Evolutionary conservation across 139 green algal genomes (phyloP).

Genomic region (Chlamydomonas applanata): DNA sequence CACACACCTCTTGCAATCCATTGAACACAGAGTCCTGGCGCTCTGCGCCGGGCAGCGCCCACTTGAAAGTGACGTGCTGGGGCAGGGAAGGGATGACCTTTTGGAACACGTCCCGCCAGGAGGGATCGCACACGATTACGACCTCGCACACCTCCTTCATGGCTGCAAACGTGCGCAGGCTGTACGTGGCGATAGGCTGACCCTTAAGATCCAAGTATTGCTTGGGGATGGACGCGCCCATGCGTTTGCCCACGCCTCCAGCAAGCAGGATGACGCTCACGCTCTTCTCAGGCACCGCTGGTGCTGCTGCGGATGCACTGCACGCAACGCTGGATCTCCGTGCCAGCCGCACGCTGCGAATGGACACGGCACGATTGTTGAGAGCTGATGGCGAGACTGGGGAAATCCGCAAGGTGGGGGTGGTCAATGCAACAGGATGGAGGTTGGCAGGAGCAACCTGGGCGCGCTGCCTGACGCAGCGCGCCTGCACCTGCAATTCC

Average conservation of each 20-base stretch:
- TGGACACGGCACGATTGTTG: no score
- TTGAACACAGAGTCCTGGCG: slow-evolving; percentile 94
- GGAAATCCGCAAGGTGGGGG: no score
- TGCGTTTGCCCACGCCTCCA: slow-evolving; percentile 93
- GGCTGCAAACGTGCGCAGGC: slow-evolving; percentile 75
- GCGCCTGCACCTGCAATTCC: no score
- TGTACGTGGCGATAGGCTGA: slow-evolving; percentile 83
- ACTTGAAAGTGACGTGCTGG: slow-evolving; percentile 57
- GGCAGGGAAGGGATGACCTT: slow-evolving; percentile 28
- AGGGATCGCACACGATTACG: slow-evolving; percentile 90
- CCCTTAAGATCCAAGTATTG: slow-evolving; percentile 92
- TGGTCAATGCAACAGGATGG: no score
- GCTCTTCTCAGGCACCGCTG: not conserved
- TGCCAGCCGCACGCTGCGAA: no score
- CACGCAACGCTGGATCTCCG: no score
- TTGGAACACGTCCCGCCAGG: slow-evolving; percentile 70
- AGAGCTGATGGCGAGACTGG: no score
- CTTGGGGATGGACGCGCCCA: slow-evolving; percentile 95
- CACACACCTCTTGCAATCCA: slow-evolving; percentile 60
- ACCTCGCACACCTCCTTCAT: slow-evolving; percentile 90
- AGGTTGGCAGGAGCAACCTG: no score
- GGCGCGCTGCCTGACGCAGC: no score
- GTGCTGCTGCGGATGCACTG: no score
- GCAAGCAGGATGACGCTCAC: slow-evolving; percentile 79
- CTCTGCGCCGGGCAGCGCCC: slow-evolving; percentile 88